Percentiles rank a stretch among this genome's conserved stretches.
Evolutionary conservation across 495 filamentous ascomycete species (phyloP).

Genomic region (Aspergillus conjunctus): DNA sequence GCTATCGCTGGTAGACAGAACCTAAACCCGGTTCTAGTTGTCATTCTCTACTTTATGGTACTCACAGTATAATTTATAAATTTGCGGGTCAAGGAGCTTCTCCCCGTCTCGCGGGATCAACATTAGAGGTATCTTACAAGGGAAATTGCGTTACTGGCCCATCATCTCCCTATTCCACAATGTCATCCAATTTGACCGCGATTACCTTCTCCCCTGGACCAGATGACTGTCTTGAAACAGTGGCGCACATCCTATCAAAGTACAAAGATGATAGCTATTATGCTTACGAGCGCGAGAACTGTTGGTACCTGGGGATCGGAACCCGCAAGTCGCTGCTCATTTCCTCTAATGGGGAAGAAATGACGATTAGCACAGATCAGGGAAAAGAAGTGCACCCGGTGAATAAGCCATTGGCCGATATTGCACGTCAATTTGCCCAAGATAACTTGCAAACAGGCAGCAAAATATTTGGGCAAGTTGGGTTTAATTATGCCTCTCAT

Average conservation of each 20-base stretch:
- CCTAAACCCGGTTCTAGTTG: too few species aligned
- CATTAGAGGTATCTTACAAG: too few species aligned
- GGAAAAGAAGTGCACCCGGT: conserved; percentile 8
- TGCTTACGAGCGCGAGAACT: conserved; percentile 19
- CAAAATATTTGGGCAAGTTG: conserved; percentile 21
- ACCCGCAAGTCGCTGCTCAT: conserved; percentile 17
- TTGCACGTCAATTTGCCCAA: conserved; percentile 16
- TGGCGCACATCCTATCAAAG: conserved; percentile 5
- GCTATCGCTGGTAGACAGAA: too few species aligned
- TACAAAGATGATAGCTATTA: conserved; percentile 16
- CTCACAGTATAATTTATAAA: too few species aligned
- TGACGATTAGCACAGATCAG: not conserved
- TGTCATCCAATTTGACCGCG: conserved; percentile 1
- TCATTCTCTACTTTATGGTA: too few species aligned
- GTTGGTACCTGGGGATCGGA: conserved; percentile 24
- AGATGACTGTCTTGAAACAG: conserved; percentile 10
- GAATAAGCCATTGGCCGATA: not conserved
- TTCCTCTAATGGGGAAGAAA: conserved; percentile 15
- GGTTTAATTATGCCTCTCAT: conserved; percentile 25
- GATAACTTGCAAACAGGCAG: conserved; percentile 2
- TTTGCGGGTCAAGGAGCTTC: too few species aligned
- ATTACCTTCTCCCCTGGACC: conserved; percentile 1
- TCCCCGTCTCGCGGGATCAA: too few species aligned
- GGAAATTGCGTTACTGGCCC: not conserved
- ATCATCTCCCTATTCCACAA: not conserved